Conservation (phyloP, 2,329 filamentous ascomycete genomes). For the Neofusicoccum ribis region DNA sequence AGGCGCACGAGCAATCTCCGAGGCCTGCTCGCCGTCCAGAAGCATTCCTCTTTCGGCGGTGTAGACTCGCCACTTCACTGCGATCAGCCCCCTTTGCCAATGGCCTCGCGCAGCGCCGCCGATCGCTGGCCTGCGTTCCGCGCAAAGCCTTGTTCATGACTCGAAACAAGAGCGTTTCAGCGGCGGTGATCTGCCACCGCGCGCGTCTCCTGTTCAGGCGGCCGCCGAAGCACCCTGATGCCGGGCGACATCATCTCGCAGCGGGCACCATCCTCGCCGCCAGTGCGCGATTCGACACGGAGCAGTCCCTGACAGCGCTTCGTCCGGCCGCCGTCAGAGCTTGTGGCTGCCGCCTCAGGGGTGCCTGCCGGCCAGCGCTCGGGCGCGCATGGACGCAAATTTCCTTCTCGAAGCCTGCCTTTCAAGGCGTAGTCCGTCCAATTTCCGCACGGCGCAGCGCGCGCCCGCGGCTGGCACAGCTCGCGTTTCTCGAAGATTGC, state of each 20-base stretch:
- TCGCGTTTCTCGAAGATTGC: conserved; percentile 41
- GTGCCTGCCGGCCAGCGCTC: conserved; percentile 31
- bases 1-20: conserved; percentile 29
- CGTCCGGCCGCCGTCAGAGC: conserved; percentile 24
- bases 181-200: conserved; percentile 6
- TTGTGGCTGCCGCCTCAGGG: conserved; percentile 26
- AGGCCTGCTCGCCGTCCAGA: conserved; percentile 12
- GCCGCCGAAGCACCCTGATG: conserved; percentile 6
- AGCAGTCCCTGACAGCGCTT: conserved; percentile 18
- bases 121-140: background rate
- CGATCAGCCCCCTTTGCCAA: background rate
- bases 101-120: background rate
- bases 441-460: conserved; percentile 34
- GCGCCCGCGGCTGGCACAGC: conserved; percentile 29
- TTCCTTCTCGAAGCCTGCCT: conserved; percentile 33
- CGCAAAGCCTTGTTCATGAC: background rate
- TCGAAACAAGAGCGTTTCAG: conserved; percentile 9
- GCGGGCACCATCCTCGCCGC: conserved; percentile 9
- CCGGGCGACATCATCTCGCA: conserved; percentile 14
- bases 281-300: conserved; percentile 15
- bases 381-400: conserved; percentile 28
- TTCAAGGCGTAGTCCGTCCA: conserved; percentile 25
- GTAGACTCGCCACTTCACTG: conserved; percentile 18
- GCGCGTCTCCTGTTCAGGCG: conserved; percentile 8
- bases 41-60: conserved; percentile 18